Base-by-base conservation (phyloP, 352 stramenopile genomes). In the Pythium periplocum region DNA sequence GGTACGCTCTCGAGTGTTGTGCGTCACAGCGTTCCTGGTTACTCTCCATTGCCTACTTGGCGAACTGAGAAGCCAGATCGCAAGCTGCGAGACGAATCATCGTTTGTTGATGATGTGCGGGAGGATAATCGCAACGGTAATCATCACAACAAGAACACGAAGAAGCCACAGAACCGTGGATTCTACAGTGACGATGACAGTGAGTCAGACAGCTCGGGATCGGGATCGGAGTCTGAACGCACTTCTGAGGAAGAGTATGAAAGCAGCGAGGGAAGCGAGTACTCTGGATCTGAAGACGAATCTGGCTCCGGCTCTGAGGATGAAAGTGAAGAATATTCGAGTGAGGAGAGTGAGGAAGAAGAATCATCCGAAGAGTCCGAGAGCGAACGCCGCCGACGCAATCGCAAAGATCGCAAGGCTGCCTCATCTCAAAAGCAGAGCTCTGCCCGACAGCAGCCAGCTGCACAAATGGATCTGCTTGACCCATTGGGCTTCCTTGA, bases 1-100 rank as follows among this genome's bases (percentile, higher is more conserved):
- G 91, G 91, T 9, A 87, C 87, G 7, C 73, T 98, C 6, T 96
- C 85, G 12, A 82, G 87, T 59, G 68, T 96, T 55, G 83, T 96
- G 34, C 85, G 75, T 8, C 87, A 97, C 65, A 83, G 62, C 32
- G 87, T 96, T 10, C 69, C 75, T 9, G 91, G 91, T 1, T 98
- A 97, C 64, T 48, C 77, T 0, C 45, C 72, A 3, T 50, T 97
- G 41, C 81, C 82, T 0, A 55, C 75, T 17, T 98, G 89, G 89
- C 75, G 86, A 17, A 65, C 53, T 31, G 64, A 69, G 10, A 86
- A 86, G 50, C 73, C 83, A 0, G 82, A 96, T 43, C 64, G 66
- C 8, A 83, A 73, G 6, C 62, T 94, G 33, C 84, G 90, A 37
- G 86, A 97, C 11, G 83, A 90, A 56, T 71, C 64, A 4, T 70